Conservation (phyloP, 2,329 filamentous ascomycete genomes). For the Chaetomiaceae sp. region DNA sequence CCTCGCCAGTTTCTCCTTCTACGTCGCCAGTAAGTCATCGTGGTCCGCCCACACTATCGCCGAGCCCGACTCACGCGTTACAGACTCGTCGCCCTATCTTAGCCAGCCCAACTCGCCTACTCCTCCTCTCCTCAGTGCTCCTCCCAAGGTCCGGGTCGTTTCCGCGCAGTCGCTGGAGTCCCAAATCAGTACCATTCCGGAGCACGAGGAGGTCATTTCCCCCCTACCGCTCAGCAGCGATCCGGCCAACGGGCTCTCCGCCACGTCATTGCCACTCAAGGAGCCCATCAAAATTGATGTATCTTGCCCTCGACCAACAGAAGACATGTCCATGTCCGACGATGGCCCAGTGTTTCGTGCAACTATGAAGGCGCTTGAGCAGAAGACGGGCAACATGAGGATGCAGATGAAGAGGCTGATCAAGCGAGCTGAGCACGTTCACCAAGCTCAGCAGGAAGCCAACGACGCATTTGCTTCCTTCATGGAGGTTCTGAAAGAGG, state of each 20-base stretch:
- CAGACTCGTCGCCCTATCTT: slow-evolving; percentile 39
- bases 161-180: slow-evolving; percentile 84
- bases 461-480: slow-evolving; percentile 82
- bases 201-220: slow-evolving; percentile 56
- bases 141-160: slow-evolving; percentile 73
- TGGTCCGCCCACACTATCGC: neutral
- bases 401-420: slow-evolving; percentile 92
- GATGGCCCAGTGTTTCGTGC: slow-evolving; percentile 94
- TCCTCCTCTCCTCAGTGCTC: slow-evolving; percentile 64
- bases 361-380: slow-evolving; percentile 92
- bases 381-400: slow-evolving; percentile 93
- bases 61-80: slow-evolving; percentile 2
- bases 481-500: slow-evolving; percentile 79
- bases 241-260: slow-evolving; percentile 18
- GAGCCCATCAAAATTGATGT: slow-evolving; percentile 76
- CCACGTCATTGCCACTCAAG: slow-evolving; percentile 25
- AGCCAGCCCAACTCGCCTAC: slow-evolving; percentile 61
- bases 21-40: slow-evolving; percentile 67
- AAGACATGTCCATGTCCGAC: slow-evolving; percentile 78
- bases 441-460: slow-evolving; percentile 70
- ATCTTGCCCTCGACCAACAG: slow-evolving; percentile 74
- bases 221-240: slow-evolving; percentile 41
- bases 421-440: slow-evolving; percentile 85
- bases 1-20: slow-evolving; percentile 89
- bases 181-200: slow-evolving; percentile 65